Evolutionary conservation across 345 rosid species (phyloP).

Genomic region (Gossypium arboreum): DNA sequence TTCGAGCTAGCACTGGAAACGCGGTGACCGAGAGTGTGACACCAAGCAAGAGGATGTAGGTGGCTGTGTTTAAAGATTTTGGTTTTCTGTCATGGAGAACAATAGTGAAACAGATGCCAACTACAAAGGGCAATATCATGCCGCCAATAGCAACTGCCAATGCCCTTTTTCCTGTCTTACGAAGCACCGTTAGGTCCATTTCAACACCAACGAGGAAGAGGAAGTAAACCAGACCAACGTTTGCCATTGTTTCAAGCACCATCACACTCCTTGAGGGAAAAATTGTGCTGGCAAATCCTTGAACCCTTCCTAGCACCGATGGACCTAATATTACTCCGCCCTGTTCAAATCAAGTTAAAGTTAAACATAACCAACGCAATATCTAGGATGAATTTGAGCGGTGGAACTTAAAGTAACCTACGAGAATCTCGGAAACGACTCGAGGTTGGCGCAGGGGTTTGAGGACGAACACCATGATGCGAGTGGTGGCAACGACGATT

Average conservation of each 20-base stretch:
- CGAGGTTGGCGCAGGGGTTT: constrained; percentile 91
- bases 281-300: constrained; percentile 34
- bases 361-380: not conserved
- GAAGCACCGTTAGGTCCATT: constrained; percentile 76
- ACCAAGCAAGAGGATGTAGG: constrained; percentile 73
- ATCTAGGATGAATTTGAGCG: not conserved
- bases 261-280: constrained; percentile 84
- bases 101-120: constrained; percentile 53
- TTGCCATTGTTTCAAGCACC: constrained; percentile 99
- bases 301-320: constrained; percentile 56
- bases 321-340: constrained; percentile 91
- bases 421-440: constrained; percentile 78
- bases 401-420: constrained; percentile 21
- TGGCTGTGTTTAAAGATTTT: constrained; percentile 31
- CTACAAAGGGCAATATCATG: constrained; percentile 72
- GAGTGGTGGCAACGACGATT: constrained; percentile 64
- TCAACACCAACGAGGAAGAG: constrained; percentile 89
- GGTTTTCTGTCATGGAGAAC: constrained; percentile 20
- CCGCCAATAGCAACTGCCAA: constrained; percentile 62
- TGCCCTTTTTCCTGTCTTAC: constrained; percentile 60
- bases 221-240: constrained; percentile 83
- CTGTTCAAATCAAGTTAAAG: constrained; percentile 28
- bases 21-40: constrained; percentile 91
- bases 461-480: constrained; percentile 59
- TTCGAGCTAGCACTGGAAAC: constrained; percentile 84